Conservation (phyloP, 2,329 filamentous ascomycete genomes). For the Alternaria arborescens region DNA sequence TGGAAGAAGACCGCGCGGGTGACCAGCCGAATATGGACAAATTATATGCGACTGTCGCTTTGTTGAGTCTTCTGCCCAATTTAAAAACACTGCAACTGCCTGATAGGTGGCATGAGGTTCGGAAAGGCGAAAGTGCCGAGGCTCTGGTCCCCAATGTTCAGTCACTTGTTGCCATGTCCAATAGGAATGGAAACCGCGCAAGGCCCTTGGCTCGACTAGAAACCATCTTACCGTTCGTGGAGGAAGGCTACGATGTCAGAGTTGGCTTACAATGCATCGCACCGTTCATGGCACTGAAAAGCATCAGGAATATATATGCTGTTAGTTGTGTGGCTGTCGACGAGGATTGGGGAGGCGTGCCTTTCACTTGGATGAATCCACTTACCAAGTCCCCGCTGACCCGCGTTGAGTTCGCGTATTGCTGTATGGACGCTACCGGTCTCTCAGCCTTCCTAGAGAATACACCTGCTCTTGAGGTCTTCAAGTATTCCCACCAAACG, state of each 20-base stretch:
- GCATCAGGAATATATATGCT: constrained; percentile 40
- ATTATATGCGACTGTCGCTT: constrained; percentile 34
- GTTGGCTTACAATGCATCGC: constrained; percentile 39
- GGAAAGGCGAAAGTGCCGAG: constrained; percentile 25
- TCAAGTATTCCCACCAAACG: constrained; percentile 47
- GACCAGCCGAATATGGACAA: constrained; percentile 24
- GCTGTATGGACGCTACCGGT: constrained; percentile 44
- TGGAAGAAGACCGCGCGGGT: constrained; percentile 29
- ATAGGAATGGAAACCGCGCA: constrained; percentile 12
- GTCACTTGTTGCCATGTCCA: constrained; percentile 27
- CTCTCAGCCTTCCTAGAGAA: constrained; percentile 34
- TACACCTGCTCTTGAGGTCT: constrained; percentile 36
- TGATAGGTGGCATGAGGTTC: constrained; percentile 39
- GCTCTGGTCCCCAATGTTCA: constrained; percentile 30
- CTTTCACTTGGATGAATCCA: constrained; percentile 40
- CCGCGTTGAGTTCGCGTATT: constrained; percentile 41
- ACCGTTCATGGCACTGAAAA: constrained; percentile 38
- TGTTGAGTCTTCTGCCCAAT: constrained; percentile 43
- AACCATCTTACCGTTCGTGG: constrained; percentile 42
- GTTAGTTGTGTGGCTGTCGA: constrained; percentile 44
- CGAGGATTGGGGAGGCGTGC: constrained; percentile 41
- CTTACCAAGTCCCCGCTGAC: constrained; percentile 32
- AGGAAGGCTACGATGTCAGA: constrained; percentile 42
- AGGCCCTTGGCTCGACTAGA: constrained; percentile 35
- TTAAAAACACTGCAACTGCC: constrained; percentile 39